Evolutionary conservation across 148 eudicot species (phyloP).

Genomic region (Heliamphora exappendiculata): DNA sequence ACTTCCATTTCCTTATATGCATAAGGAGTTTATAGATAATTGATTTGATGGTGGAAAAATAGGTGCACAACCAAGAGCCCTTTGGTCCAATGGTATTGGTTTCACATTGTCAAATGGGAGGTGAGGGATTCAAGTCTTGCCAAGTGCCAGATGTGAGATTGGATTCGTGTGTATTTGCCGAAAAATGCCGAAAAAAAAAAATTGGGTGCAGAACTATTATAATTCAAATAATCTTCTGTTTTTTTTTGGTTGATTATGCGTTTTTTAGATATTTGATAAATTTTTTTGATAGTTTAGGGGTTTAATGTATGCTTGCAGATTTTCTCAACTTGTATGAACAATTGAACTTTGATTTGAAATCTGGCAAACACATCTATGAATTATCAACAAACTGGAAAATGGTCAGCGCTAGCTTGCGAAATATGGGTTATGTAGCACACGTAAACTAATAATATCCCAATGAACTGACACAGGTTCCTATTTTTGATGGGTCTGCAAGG

Average conservation of each 20-base stretch:
- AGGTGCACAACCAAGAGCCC: background rate
- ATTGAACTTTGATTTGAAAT: background rate
- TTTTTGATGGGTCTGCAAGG: slow-evolving; percentile 86
- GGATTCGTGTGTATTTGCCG: background rate
- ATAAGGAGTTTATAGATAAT: background rate
- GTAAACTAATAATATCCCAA: background rate
- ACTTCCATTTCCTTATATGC: background rate
- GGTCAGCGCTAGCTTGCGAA: background rate
- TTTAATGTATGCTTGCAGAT: background rate
- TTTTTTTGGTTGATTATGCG: background rate
- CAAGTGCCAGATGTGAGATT: too few species aligned
- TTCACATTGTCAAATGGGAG: too few species aligned
- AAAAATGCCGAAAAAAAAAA: too few species aligned
- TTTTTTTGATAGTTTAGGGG: background rate
- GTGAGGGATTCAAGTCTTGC: too few species aligned
- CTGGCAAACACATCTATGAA: background rate
- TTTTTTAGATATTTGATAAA: background rate
- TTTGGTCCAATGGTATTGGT: too few species aligned
- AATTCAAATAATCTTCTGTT: background rate
- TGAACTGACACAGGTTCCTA: slow-evolving; percentile 58
- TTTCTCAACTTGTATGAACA: background rate
- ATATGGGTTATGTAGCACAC: background rate
- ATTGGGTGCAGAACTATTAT: background rate
- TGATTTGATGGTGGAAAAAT: background rate
- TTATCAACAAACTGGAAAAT: background rate